Conservation (phyloP, 805 yeast species). For the Ogataea neopini region DNA sequence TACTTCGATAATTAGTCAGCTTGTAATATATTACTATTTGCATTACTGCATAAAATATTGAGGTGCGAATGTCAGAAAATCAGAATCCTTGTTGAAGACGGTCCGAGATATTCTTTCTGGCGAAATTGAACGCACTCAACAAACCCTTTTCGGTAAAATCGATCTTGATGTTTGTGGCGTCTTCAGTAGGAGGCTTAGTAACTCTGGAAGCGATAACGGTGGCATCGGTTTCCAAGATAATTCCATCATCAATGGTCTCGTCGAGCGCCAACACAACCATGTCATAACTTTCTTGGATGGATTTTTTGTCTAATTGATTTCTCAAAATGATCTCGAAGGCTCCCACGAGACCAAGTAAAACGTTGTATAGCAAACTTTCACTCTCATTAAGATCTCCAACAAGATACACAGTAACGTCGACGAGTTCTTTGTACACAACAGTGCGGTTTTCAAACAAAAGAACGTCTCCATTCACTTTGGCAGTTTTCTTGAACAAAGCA, state of each 20-base stretch:
- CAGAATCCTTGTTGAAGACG: conserved; percentile 43
- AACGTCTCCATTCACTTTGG: conserved; percentile 78
- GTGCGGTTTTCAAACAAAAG: conserved; percentile 75
- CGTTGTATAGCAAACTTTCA: conserved; percentile 75
- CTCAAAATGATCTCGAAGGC: conserved; percentile 76
- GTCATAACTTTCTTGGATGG: conserved; percentile 82
- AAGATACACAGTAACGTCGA: conserved; percentile 72
- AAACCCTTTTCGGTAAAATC: conserved; percentile 76
- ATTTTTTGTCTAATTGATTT: conserved; percentile 71
- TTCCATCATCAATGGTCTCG: conserved; percentile 92
- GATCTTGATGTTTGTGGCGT: conserved; percentile 56
- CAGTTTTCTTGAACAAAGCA: conserved; percentile 70
- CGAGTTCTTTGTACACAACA: conserved; percentile 81
- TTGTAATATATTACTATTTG: conserved; percentile 3
- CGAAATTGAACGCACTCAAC: conserved; percentile 84
- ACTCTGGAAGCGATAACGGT: conserved; percentile 86
- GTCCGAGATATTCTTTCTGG: conserved; percentile 62
- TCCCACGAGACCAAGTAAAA: conserved; percentile 75
- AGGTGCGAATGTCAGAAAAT: conserved; percentile 1
- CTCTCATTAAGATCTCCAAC: conserved; percentile 81
- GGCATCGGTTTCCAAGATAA: conserved; percentile 87
- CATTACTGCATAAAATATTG: conserved; percentile 1
- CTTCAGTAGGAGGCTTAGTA: conserved; percentile 80
- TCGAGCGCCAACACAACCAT: conserved; percentile 83
- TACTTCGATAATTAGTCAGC: background rate